Percentiles rank a stretch among this genome's conserved stretches.
Conservation (phyloP, 1,284 basidiomycete species). For the Fomitopsis betulina region DNA sequence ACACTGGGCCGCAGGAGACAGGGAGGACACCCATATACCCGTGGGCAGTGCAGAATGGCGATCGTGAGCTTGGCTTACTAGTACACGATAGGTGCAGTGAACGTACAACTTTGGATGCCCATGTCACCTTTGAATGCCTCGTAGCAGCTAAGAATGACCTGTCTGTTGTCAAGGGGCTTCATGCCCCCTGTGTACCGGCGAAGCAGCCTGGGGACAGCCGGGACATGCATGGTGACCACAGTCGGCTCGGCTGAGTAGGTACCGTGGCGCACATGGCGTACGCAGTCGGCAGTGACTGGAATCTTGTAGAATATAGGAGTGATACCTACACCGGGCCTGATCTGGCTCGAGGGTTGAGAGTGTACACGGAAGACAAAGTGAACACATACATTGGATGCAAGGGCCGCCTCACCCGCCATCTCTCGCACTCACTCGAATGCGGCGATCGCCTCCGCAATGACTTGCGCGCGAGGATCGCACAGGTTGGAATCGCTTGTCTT, state of each 20-base stretch:
- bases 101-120: no score
- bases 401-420: no score
- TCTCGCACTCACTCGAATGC: constrained; percentile 24
- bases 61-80: no score
- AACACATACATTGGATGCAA: no score
- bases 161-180: constrained; percentile 27
- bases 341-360: constrained; percentile 13
- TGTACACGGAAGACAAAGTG: constrained; percentile 2
- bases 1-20: no score
- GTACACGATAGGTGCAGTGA: no score
- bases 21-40: no score
- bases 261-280: constrained; percentile 1
- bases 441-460: constrained; percentile 27
- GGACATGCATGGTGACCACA: constrained; percentile 18
- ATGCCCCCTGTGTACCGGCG: constrained; percentile 24
- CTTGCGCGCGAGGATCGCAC: constrained; percentile 20
- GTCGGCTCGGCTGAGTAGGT: constrained; percentile 3
- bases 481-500: constrained; percentile 22
- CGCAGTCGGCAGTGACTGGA: constrained; percentile 6
- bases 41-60: no score
- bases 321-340: constrained; percentile 25
- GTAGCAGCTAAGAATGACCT: constrained; percentile 23
- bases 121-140: constrained; percentile 31
- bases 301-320: constrained; percentile 14
- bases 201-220: constrained; percentile 21